Evolutionary conservation across 345 rosid species (phyloP), one percentile per base, ranked within the genome.

Genomic region (Eucalyptus brandiana): DNA sequence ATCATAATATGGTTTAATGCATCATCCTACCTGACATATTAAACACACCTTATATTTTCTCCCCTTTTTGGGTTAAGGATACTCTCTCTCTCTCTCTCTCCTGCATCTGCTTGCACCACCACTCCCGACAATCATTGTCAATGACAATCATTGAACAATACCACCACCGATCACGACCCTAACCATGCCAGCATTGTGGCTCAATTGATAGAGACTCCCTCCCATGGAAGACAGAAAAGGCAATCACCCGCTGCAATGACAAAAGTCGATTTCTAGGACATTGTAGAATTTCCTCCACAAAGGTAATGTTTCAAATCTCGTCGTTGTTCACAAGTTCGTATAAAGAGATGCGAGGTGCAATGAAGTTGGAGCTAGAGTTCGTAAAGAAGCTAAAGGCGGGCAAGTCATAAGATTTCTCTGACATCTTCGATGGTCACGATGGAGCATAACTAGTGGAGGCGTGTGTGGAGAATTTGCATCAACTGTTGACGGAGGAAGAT

Each of bases 101-200:
- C 7, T 5, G 15, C n/a, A 0, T 58, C 67, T 58, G 12, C 30
- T 56, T 56, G 62, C 62, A 56, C 62, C 62, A 56, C 30, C 0
- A 9, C 30, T 56, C 62, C 26, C 62, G 13, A 56, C 62, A 3
- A 56, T 26, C 30, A 11, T 56, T 30, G 14, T 56, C 62, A 10
- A 60, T 0, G 0, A 60, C 32, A 12, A 60, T 12, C 1, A 60
- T 60, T 28, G 16, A 28, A 60, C 32, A 60, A 60, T 60, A 60
- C 67, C 67, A 60, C 65, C n/a, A 0, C 7, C 4, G 7, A 58
- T 58, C n/a, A 60, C 8, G 7, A 60, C 2, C 2, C 7, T 60
- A 28, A 60, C n/a, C 67, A 26, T 58, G 67, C n/a, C 7, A 11
- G 2, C n/a, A 0, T 28, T 3, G n/a, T 1, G 0, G 1, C 7